Evolutionary conservation across 306 rosid genomes (phyloP).

Genomic region (barrel medic (Medicago truncatula)): DNA sequence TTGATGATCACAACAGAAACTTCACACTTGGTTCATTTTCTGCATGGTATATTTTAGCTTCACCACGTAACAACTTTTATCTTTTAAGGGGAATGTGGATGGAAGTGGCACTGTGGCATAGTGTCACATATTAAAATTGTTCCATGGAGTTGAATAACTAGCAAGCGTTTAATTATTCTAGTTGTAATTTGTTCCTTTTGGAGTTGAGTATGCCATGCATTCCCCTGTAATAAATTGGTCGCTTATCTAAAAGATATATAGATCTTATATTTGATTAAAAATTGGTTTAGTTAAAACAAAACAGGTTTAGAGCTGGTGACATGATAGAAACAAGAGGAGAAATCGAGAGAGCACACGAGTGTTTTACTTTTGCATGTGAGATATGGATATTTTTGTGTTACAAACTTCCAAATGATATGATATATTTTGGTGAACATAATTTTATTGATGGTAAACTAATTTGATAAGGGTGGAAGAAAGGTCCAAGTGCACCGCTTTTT

Average conservation of each 20-base stretch:
- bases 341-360: slow-evolving; percentile 18
- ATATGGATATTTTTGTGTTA: slow-evolving; percentile 17
- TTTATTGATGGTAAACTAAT: not conserved
- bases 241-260: no score
- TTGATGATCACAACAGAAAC: not conserved
- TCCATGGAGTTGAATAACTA: no score
- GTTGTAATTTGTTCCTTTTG: no score
- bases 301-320: slow-evolving; percentile 34
- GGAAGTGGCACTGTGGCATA: no score
- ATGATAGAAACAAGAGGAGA: not conserved
- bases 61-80: not conserved
- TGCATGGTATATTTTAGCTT: not conserved
- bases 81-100: no score
- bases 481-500: slow-evolving; percentile 79
- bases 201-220: no score
- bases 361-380: slow-evolving; percentile 34
- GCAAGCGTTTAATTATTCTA: no score
- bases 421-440: not conserved
- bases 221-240: no score
- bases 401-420: not conserved
- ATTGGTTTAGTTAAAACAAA: slow-evolving; percentile 40
- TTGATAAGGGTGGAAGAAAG: slow-evolving; percentile 55
- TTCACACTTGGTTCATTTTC: not conserved
- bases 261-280: not conserved
- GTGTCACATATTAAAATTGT: no score